Conservation (phyloP, 2,329 filamentous ascomycete genomes). For the Penicillium brevicompactum region DNA sequence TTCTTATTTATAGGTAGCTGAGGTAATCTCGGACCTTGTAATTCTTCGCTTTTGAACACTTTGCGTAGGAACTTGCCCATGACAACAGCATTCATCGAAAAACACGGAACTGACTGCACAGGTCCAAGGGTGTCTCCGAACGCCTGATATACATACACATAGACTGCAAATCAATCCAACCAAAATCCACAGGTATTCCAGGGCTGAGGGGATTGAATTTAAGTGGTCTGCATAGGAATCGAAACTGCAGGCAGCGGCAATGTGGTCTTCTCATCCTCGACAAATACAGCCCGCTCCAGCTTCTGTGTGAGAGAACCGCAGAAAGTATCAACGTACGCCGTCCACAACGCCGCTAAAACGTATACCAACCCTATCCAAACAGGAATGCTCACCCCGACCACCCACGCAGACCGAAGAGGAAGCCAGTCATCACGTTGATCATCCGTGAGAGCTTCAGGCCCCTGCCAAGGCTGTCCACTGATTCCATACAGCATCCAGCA, state of each 20-base stretch:
- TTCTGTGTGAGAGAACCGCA: constrained; percentile 52
- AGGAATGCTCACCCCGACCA: constrained; percentile 46
- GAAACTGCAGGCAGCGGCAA: constrained; percentile 21
- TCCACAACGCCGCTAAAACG: constrained; percentile 52
- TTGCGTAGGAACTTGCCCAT: too few species aligned
- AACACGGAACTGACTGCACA: too few species aligned
- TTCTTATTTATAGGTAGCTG: too few species aligned
- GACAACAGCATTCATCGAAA: too few species aligned
- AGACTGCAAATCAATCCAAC: too few species aligned
- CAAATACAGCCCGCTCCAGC: constrained; percentile 51
- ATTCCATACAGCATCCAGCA: constrained; percentile 58
- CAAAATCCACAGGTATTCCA: too few species aligned
- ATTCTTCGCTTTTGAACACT: too few species aligned
- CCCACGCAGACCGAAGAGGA: constrained; percentile 40
- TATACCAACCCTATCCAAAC: constrained; percentile 52
- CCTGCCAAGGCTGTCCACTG: constrained; percentile 48
- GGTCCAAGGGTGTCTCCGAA: too few species aligned
- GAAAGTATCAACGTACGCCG: constrained; percentile 53
- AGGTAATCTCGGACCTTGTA: too few species aligned
- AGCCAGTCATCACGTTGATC: constrained; percentile 36
- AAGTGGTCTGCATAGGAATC: constrained; percentile 27
- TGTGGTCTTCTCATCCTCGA: constrained; percentile 39
- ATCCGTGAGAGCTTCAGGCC: constrained; percentile 17
- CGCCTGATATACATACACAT: too few species aligned
- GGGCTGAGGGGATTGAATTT: not conserved